These are phyloP conservation scores for Claviceps arundinis DNA, from an alignment of 2,329 filamentous ascomycete genomes.

Conservation along the genomic window DNA sequence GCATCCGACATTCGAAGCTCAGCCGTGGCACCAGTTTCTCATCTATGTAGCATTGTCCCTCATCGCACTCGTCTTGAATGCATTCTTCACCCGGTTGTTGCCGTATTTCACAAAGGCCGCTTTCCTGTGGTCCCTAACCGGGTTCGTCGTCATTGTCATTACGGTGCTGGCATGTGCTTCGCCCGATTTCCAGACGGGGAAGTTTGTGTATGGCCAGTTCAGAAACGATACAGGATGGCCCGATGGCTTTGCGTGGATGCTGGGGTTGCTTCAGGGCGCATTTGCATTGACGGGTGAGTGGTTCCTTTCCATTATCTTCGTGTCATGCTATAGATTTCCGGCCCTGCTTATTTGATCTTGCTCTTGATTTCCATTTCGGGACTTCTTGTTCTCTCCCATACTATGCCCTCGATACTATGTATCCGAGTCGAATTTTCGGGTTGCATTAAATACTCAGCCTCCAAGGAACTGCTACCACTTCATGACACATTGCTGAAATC, in stretches of 20 bases:
- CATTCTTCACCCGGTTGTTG: conserved; percentile 41
- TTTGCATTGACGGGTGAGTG: conserved; percentile 29
- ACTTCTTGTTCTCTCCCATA: too few relatives aligned
- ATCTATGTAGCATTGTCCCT: conserved; percentile 55
- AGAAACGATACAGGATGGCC: conserved; percentile 59
- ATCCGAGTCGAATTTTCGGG: too few relatives aligned
- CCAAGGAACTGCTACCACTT: too few relatives aligned
- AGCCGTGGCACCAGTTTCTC: conserved; percentile 60
- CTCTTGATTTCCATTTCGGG: too few relatives aligned
- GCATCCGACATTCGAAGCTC: conserved; percentile 39
- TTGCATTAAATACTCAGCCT: too few relatives aligned
- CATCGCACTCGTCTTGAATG: conserved; percentile 49
- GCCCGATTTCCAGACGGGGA: conserved; percentile 48
- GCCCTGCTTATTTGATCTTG: too few relatives aligned
- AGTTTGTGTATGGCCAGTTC: conserved; percentile 54
- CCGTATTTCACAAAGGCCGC: conserved; percentile 55
- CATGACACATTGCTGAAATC: too few relatives aligned
- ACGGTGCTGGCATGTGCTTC: conserved; percentile 53
- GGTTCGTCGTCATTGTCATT: conserved; percentile 58
- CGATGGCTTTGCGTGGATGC: conserved; percentile 46
- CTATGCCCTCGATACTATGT: too few relatives aligned
- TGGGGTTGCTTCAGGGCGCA: conserved; percentile 38
- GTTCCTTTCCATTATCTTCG: neutral
- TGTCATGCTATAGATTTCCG: too few relatives aligned
- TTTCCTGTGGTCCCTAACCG: conserved; percentile 57